Base-by-base conservation (phyloP, 192 early-diverging fungal genomes). In the Paraglomus occultum region DNA sequence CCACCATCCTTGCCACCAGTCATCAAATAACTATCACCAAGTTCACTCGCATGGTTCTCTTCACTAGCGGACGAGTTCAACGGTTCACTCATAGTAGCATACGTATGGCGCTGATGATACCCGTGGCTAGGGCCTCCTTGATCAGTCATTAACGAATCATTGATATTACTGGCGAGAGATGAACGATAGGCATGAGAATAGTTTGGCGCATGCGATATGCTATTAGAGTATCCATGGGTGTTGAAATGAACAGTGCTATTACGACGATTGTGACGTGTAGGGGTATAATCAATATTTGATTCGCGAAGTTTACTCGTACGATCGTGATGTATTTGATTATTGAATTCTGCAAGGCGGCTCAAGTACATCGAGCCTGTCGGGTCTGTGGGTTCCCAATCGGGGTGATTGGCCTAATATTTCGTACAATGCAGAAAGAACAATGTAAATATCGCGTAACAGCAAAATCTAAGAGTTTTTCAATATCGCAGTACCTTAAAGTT, bases 361-460 rank as follows among this genome's bases (percentile, higher is more conserved):
- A 96, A 73, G 65, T 92, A 98, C 77, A 88, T 74, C 14, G 93
- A 94, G 4, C 87, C 93, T 5, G 89, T 85, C 20, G 83, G 86
- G 64, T 92, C 86, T 23, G 84, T 85, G 6, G 94, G 93, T 71
- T 94, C 88, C 96, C 96, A 99, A 40, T 91, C 90, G 4, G 95
- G 96, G 73, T 99, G 90, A 73, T 97, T 88, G 9, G 87, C 84
- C 87, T 88, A 71, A 31, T 31, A 31, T 31, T 47, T 17, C n/a
- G 15, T 55, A 14, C 20, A 63, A 64, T 39, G 46, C 46, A 48
- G 15, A 39, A 14, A n/a, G n/a, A 63, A 58, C 17, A 4, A 10
- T 22, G 48, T 45, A 20, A 66, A 0, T n/a, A 11, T 14, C 10
- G 8, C 6, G 17, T 39, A n/a, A n/a, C 12, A 42, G 31, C n/a